These are phyloP conservation scores for Calocybe indica DNA, from an alignment of 768 basidiomycete genomes.

Conservation along the genomic window DNA sequence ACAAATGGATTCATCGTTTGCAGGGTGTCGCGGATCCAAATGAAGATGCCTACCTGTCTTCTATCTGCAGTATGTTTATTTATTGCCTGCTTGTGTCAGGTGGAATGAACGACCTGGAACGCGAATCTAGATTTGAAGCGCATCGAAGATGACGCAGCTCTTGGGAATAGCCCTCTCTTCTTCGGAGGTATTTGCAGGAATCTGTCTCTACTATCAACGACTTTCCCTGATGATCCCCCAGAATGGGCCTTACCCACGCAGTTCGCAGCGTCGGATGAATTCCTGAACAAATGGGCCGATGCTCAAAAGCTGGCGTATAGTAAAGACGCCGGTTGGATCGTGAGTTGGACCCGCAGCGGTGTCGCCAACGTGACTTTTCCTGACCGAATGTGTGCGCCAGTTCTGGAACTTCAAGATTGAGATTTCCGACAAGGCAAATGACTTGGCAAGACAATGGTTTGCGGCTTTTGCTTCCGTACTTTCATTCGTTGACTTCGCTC, in stretches of 20 bases:
- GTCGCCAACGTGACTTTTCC: not conserved
- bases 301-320: slow-evolving; percentile 66
- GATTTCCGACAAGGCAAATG: slow-evolving; percentile 41
- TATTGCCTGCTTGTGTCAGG: not conserved
- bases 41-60: slow-evolving; percentile 55
- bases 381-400: slow-evolving; percentile 10
- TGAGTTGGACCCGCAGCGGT: slow-evolving; percentile 23
- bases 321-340: slow-evolving; percentile 61
- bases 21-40: slow-evolving; percentile 69
- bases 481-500: not conserved
- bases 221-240: slow-evolving; percentile 5
- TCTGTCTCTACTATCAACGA: not conserved
- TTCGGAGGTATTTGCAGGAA: slow-evolving; percentile 27
- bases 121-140: too few relatives aligned
- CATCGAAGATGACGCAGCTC: slow-evolving; percentile 19
- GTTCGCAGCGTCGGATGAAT: slow-evolving; percentile 55
- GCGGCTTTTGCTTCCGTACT: slow-evolving; percentile 8
- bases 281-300: slow-evolving; percentile 66
- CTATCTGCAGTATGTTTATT: slow-evolving; percentile 60
- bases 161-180: slow-evolving; percentile 33
- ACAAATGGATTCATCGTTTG: slow-evolving; percentile 4
- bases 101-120: not conserved
- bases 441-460: slow-evolving; percentile 61
- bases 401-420: slow-evolving; percentile 76
- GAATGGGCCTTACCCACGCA: slow-evolving; percentile 56